Percentiles rank a stretch among this genome's conserved stretches.
These are phyloP conservation scores for Talaromyces sp. DNA, from an alignment of 2,329 filamentous ascomycete genomes.

Conservation along the genomic window DNA sequence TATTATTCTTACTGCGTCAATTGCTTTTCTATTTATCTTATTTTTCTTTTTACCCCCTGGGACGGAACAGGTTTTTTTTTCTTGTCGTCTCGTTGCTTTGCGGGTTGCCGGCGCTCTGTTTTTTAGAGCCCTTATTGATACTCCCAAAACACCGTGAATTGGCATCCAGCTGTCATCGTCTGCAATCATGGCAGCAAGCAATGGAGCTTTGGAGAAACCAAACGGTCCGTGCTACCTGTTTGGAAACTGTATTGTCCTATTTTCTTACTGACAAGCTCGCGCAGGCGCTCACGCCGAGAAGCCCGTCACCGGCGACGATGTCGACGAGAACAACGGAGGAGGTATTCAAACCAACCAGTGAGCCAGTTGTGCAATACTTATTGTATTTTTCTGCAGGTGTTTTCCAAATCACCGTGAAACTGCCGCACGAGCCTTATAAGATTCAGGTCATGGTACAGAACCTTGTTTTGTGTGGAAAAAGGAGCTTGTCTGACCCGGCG, in stretches of 20 bases:
- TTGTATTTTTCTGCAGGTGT: constrained; percentile 36
- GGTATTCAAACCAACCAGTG: constrained; percentile 21
- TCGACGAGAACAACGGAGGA: constrained; percentile 29
- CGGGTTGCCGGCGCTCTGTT: constrained; percentile 2
- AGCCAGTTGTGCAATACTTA: background rate
- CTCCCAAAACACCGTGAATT: background rate
- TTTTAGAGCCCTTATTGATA: constrained; percentile 1
- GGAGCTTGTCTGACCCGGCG: background rate
- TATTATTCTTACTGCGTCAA: constrained; percentile 11
- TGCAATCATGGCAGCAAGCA: constrained; percentile 33
- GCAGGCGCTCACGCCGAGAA: constrained; percentile 28
- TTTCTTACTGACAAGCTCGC: background rate
- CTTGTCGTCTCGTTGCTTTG: constrained; percentile 6
- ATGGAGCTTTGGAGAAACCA: constrained; percentile 34
- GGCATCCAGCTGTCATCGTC: background rate
- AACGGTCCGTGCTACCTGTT: constrained; percentile 25
- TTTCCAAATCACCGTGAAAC: constrained; percentile 69
- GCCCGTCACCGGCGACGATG: constrained; percentile 28
- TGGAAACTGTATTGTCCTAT: background rate
- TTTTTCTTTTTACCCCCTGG: constrained; percentile 3
- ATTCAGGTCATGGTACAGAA: constrained; percentile 72
- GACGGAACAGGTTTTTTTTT: constrained; percentile 10
- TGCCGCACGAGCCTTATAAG: constrained; percentile 72
- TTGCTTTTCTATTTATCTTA: constrained; percentile 2
- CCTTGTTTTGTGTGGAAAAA: background rate